Evolutionary conservation across 257 asterid genomes (phyloP).

Genomic region (Phtheirospermum japonicum): DNA sequence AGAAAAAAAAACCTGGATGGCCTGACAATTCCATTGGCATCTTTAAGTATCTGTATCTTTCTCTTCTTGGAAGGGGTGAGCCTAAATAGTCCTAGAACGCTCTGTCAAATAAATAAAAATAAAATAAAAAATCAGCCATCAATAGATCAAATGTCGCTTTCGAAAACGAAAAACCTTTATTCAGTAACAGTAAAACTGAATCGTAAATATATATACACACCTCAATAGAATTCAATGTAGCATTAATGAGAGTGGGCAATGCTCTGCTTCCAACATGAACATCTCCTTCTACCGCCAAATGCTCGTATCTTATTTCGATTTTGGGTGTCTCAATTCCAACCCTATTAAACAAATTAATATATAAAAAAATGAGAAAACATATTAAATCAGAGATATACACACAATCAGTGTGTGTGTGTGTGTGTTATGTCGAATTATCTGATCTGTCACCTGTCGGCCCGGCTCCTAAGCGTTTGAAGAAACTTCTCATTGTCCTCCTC

Average conservation of each 20-base stretch:
- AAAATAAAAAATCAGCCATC: too few species aligned
- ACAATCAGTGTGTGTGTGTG: not conserved
- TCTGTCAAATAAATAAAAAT: constrained; percentile 19
- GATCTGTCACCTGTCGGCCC: constrained; percentile 30
- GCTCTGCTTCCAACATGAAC: constrained; percentile 40
- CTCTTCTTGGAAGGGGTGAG: constrained; percentile 42
- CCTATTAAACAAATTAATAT: too few species aligned
- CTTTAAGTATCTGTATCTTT: constrained; percentile 36
- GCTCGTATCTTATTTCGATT: constrained; percentile 38
- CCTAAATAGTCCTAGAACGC: constrained; percentile 29
- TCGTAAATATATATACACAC: not conserved
- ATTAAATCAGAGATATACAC: not conserved
- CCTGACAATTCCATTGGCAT: constrained; percentile 36
- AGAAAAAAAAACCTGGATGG: constrained; percentile 44
- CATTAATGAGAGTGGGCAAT: constrained; percentile 36
- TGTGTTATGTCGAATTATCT: not conserved
- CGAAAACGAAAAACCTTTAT: too few species aligned
- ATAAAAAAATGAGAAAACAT: not conserved
- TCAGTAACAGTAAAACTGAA: too few species aligned
- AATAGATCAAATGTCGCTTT: too few species aligned
- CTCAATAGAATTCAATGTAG: constrained; percentile 34
- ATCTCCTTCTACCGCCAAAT: constrained; percentile 37
- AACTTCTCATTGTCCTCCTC: constrained; percentile 39
- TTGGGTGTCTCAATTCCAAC: constrained; percentile 35
- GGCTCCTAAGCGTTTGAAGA: constrained; percentile 30